phyloP scores from a whole-genome alignment of 2,329 filamentous ascomycete genomes.

The Monilinia aucupariae region DNA sequence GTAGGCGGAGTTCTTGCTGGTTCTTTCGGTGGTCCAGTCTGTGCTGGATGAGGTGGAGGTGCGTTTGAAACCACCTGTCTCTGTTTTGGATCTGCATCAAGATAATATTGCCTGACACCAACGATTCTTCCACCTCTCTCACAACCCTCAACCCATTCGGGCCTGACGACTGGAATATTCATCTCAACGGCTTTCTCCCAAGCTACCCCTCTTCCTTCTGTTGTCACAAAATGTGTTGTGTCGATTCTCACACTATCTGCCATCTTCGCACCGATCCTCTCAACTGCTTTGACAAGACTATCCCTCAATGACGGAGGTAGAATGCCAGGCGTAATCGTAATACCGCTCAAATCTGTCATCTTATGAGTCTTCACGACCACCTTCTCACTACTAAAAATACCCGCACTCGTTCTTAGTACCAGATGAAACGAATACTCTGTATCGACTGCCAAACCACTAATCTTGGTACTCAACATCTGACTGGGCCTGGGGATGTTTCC shows the following conservation, averaged over 20 bases:
- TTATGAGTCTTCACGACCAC: conserved; percentile 88
- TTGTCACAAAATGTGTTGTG: conserved; percentile 97
- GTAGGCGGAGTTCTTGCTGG: conserved; percentile 21
- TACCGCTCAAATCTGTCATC: conserved; percentile 94
- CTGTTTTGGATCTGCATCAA: conserved; percentile 64
- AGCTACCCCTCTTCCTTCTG: conserved; percentile 77
- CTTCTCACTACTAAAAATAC: conserved; percentile 78
- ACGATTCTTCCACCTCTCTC: conserved; percentile 89
- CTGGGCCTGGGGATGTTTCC: conserved; percentile 85
- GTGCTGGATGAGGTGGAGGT: conserved; percentile 19
- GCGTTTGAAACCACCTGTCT: conserved; percentile 29
- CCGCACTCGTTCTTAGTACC: conserved; percentile 83
- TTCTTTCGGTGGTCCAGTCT: conserved; percentile 24
- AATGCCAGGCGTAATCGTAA: conserved; percentile 88
- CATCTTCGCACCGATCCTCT: conserved; percentile 87
- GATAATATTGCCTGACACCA: conserved; percentile 90
- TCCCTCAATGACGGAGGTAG: conserved; percentile 70
- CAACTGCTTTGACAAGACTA: conserved; percentile 66
- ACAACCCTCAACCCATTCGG: conserved; percentile 97
- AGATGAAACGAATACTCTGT: conserved; percentile 94
- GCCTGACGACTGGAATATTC: conserved; percentile 94
- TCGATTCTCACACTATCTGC: conserved; percentile 89
- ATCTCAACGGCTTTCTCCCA: conserved; percentile 98
- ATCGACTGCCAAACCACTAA: conserved; percentile 91
- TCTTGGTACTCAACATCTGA: conserved; percentile 92